These are phyloP conservation scores for Xylariaceae sp. DNA, from an alignment of 2,329 filamentous ascomycete genomes.

Conservation along the genomic window DNA sequence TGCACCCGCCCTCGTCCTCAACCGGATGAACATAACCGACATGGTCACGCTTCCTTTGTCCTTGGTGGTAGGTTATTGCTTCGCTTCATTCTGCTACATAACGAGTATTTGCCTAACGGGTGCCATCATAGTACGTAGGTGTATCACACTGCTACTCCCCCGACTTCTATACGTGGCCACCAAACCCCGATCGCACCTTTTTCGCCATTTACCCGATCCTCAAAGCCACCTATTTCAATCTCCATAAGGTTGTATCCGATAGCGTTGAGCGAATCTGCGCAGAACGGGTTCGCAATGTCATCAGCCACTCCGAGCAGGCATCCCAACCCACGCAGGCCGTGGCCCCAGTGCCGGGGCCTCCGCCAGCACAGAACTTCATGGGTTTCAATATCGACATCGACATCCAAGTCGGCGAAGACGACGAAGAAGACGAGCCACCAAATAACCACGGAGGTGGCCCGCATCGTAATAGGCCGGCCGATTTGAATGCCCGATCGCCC, in stretches of 20 bases:
- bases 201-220: slow-evolving; percentile 43
- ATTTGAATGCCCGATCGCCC: slow-evolving; percentile 14
- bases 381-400: slow-evolving; percentile 24
- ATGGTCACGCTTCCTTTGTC: slow-evolving; percentile 32
- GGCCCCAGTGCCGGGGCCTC: slow-evolving; percentile 9
- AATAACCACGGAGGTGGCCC: slow-evolving; percentile 11
- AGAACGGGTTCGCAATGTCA: slow-evolving; percentile 37
- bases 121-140: slow-evolving; percentile 37
- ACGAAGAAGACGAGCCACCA: slow-evolving; percentile 19
- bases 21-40: slow-evolving; percentile 58
- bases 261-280: slow-evolving; percentile 44
- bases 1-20: slow-evolving; percentile 61
- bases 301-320: slow-evolving; percentile 3
- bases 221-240: slow-evolving; percentile 37
- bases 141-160: slow-evolving; percentile 39
- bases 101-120: slow-evolving; percentile 1
- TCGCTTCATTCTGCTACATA: neutral
- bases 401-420: slow-evolving; percentile 22
- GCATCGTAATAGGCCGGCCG: slow-evolving; percentile 17
- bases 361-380: slow-evolving; percentile 14
- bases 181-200: slow-evolving; percentile 44
- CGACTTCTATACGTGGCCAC: slow-evolving; percentile 47
- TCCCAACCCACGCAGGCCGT: slow-evolving; percentile 9
- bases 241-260: slow-evolving; percentile 44
- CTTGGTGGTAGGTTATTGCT: slow-evolving; percentile 24